These are phyloP conservation scores for Boletellus sp. DNA, from an alignment of 768 basidiomycete species.

Conservation along the genomic window DNA sequence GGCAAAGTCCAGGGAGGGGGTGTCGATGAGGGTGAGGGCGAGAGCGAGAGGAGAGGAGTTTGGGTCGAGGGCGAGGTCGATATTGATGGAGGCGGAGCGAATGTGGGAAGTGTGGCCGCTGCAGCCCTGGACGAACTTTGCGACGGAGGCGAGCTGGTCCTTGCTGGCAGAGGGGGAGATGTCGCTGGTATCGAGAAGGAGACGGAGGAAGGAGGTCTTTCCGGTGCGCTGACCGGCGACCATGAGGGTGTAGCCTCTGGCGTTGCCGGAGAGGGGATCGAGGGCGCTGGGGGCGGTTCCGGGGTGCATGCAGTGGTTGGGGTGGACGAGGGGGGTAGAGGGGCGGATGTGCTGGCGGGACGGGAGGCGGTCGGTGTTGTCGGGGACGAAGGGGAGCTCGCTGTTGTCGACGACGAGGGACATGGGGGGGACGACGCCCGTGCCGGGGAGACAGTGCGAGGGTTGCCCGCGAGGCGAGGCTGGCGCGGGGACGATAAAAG, in stretches of 20 bases:
- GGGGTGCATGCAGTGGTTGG: conserved; percentile 27
- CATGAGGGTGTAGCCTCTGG: conserved; percentile 60
- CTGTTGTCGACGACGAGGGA: conserved; percentile 56
- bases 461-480: conserved; percentile 59
- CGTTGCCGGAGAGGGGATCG: conserved; percentile 24
- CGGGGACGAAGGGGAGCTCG: conserved; percentile 48
- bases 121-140: conserved; percentile 77
- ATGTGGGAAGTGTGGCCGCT: conserved; percentile 70
- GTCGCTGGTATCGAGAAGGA: conserved; percentile 77
- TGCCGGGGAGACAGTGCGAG: conserved; percentile 42
- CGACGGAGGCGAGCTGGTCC: conserved; percentile 76
- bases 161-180: conserved; percentile 58
- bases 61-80: conserved; percentile 56
- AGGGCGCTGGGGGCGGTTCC: conserved; percentile 27
- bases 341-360: conserved; percentile 23
- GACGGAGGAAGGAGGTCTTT: conserved; percentile 84
- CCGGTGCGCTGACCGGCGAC: conserved; percentile 80
- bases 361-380: conserved; percentile 35
- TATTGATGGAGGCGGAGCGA: conserved; percentile 66
- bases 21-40: conserved; percentile 73
- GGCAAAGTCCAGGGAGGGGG: conserved; percentile 72
- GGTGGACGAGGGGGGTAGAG: conserved; percentile 23
- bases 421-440: conserved; percentile 38
- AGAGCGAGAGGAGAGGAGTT: conserved; percentile 45
- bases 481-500: conserved; percentile 64